Conservation (phyloP, 2,329 filamentous ascomycete species). For the Claviceps sp. region DNA sequence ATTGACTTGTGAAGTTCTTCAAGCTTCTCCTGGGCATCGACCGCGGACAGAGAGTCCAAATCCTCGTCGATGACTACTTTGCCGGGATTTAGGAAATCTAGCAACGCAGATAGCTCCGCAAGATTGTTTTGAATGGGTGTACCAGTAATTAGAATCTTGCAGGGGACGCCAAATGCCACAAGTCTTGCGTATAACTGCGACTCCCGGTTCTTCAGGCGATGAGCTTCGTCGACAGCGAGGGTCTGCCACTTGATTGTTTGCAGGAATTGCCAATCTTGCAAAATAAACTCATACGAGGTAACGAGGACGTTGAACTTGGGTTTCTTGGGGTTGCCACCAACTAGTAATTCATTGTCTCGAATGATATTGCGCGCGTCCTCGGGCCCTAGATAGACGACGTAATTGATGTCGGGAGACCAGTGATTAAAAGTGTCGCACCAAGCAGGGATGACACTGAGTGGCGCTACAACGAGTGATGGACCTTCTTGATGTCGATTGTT, state of each 20-base stretch:
- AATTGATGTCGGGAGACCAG: constrained; percentile 93
- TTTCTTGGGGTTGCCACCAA: constrained; percentile 74
- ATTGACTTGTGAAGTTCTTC: constrained; percentile 75
- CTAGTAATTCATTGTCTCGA: constrained; percentile 75
- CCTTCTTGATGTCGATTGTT: constrained; percentile 84
- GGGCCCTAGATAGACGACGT: constrained; percentile 90
- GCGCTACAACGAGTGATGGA: constrained; percentile 93
- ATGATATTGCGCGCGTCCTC: constrained; percentile 78
- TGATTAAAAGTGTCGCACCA: constrained; percentile 97
- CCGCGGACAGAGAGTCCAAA: constrained; percentile 64
- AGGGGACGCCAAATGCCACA: constrained; percentile 73
- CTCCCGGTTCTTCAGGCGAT: constrained; percentile 90
- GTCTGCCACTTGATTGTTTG: constrained; percentile 95
- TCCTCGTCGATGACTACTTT: constrained; percentile 84
- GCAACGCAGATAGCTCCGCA: constrained; percentile 77
- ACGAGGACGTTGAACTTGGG: constrained; percentile 96
- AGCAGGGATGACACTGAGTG: constrained; percentile 89
- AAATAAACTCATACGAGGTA: constrained; percentile 94
- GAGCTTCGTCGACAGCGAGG: constrained; percentile 89
- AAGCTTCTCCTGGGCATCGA: constrained; percentile 76
- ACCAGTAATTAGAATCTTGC: constrained; percentile 85
- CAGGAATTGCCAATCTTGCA: constrained; percentile 72
- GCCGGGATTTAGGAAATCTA: constrained; percentile 96
- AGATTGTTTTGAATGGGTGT: constrained; percentile 97
- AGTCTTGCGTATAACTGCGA: constrained; percentile 84